Percentiles rank a stretch among this genome's conserved stretches.
These are phyloP conservation scores for Cytidiella melzeri DNA, from an alignment of 768 basidiomycete genomes.

Conservation along the genomic window DNA sequence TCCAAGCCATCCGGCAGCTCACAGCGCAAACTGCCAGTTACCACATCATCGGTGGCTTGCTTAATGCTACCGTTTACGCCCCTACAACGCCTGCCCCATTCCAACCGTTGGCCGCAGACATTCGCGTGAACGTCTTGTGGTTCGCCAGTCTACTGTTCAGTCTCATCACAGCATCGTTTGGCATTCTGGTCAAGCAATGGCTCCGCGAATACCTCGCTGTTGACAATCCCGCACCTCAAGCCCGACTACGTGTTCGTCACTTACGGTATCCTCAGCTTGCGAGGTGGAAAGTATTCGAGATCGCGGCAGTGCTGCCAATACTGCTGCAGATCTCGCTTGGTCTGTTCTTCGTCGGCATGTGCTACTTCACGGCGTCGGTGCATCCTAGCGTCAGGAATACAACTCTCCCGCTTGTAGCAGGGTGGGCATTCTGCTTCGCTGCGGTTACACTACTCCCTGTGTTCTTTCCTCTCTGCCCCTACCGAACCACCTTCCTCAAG, in stretches of 20 bases:
- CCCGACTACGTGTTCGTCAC: constrained; percentile 14
- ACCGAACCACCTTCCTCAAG: not conserved
- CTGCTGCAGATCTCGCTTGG: constrained; percentile 16
- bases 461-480: not conserved
- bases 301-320: constrained; percentile 17
- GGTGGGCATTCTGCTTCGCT: not conserved
- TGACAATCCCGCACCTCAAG: constrained; percentile 8
- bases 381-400: constrained; percentile 4
- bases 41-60: not conserved
- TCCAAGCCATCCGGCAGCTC: not conserved
- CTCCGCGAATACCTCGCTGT: constrained; percentile 13
- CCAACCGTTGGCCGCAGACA: not conserved
- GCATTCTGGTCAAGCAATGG: constrained; percentile 24
- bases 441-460: not conserved
- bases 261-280: constrained; percentile 13
- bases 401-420: not conserved
- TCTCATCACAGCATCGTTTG: constrained; percentile 17
- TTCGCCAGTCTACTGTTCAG: constrained; percentile 19
- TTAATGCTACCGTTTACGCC: not conserved
- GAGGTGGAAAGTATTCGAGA: constrained; percentile 18
- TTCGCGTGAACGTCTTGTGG: constrained; percentile 18
- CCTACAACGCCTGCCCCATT: not conserved
- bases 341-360: constrained; percentile 17
- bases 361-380: constrained; percentile 12
- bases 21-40: not conserved